These are phyloP conservation scores for Hyaloraphidium curvatum DNA, from an alignment of 192 early-diverging fungal species.

Conservation along the genomic window DNA sequence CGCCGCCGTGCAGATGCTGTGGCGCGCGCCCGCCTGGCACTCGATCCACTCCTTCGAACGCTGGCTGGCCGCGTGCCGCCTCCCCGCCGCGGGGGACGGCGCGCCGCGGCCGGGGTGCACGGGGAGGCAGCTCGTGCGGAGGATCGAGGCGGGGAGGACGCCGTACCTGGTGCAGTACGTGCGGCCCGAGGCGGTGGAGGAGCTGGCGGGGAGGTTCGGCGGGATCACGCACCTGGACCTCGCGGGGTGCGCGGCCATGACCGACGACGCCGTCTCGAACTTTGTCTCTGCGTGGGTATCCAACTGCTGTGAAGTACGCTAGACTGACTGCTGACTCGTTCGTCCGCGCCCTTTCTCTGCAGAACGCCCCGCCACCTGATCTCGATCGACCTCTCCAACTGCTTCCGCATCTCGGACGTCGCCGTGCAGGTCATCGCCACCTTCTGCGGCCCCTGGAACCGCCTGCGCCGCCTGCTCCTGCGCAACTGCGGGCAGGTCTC, in stretches of 20 bases:
- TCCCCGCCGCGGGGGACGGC: too few relatives aligned
- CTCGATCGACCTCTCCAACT: background rate
- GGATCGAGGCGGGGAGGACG: background rate
- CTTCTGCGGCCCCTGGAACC: background rate
- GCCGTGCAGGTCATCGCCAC: background rate
- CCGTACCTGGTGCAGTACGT: background rate
- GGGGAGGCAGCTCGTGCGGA: background rate
- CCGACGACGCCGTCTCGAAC: background rate
- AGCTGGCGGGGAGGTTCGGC: background rate
- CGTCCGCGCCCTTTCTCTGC: background rate
- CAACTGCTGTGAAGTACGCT: background rate
- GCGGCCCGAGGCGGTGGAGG: background rate
- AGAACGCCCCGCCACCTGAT: background rate
- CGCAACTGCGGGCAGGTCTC: background rate
- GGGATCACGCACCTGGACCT: background rate
- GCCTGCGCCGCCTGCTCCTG: background rate
- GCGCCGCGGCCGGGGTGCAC: too few relatives aligned
- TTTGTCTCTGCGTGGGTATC: slow-evolving; percentile 1
- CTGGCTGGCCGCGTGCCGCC: background rate
- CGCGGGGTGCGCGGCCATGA: background rate
- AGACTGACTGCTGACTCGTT: too few relatives aligned
- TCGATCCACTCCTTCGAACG: background rate
- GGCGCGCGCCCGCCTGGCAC: background rate
- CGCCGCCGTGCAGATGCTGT: background rate
- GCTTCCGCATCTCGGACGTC: background rate